Evolutionary conservation across 1,284 basidiomycete genomes (phyloP).

Genomic region (Ustilago cynodontis): DNA sequence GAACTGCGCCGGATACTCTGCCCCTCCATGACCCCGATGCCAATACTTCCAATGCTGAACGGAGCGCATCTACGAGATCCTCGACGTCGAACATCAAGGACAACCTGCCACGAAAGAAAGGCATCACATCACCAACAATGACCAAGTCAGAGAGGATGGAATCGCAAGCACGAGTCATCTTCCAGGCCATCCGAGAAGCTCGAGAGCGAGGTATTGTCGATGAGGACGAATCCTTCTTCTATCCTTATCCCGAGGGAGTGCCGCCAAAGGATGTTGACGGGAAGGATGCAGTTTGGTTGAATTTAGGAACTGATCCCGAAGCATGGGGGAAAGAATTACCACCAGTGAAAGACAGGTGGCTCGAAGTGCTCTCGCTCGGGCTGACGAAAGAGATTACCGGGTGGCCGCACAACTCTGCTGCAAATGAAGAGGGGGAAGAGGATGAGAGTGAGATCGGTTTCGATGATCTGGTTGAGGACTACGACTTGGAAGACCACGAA

Average conservation of each 20-base stretch:
- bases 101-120: neutral
- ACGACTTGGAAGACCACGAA: conserved; percentile 52
- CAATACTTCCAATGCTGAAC: neutral
- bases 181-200: conserved; percentile 43
- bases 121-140: conserved; percentile 10
- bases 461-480: conserved; percentile 44
- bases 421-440: neutral
- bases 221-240: conserved; percentile 54
- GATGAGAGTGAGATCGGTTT: conserved; percentile 13
- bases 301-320: conserved; percentile 44
- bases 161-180: conserved; percentile 50
- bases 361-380: conserved; percentile 45
- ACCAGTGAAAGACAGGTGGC: conserved; percentile 46
- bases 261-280: conserved; percentile 32
- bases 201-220: conserved; percentile 48
- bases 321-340: conserved; percentile 44
- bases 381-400: conserved; percentile 37
- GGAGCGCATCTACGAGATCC: neutral
- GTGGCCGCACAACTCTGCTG: neutral
- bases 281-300: conserved; percentile 36
- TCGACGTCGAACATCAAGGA: neutral
- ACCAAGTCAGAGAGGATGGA: conserved; percentile 51
- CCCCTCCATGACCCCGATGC: conserved; percentile 5
- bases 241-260: conserved; percentile 43
- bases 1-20: conserved; percentile 19